Evolutionary conservation across 768 basidiomycete genomes (phyloP), one percentile per base, ranked within the genome.

Genomic region (Russula sp.): DNA sequence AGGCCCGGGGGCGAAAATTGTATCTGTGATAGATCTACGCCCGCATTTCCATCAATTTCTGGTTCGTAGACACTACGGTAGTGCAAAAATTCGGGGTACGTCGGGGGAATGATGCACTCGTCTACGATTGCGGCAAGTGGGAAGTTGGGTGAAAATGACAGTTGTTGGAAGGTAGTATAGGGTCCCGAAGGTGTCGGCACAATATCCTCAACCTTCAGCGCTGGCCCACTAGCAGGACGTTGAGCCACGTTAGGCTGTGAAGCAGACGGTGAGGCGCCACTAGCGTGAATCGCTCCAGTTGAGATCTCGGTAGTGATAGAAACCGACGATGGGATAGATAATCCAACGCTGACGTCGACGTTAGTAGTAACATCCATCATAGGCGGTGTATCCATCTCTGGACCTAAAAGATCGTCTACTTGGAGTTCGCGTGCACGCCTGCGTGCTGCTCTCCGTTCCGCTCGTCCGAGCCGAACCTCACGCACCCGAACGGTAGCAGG

Each of bases 401-500:
- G 72, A 11, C 77, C 63, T 10, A 75, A 70, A n/a, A 81, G 81
- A 6, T 83, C 82, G 18, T 79, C 77, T 50, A 71, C 70, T 57
- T 85, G 78, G 40, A 80, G 80, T 71, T 88, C 89, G 39, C 91
- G 82, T 14, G 88, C 85, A 57, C 92, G 80, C 60, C 94, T 80
- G 39, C 93, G 80, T 22, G 92, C 90, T 11, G 92, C 91, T 63
- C 94, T 77, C 37, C 93, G 82, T 73, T 94, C 94, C 2, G 90
- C 89, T 4, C 93, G 84, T 7, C 91, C 93, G 49, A 95, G 92
- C 39, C 94, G 82, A 27, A 96, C 93, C 73, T 96, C 94, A 5
- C 93, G 85, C n/a, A 96, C 93, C 32, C 93, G 83, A 20, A 96
- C 93, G 0, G 94, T 96, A 2, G 92, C 92, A 10, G 93, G 93